Evolutionary conservation across 257 asterid species (phyloP).

Genomic region (Eustoma russellianum): DNA sequence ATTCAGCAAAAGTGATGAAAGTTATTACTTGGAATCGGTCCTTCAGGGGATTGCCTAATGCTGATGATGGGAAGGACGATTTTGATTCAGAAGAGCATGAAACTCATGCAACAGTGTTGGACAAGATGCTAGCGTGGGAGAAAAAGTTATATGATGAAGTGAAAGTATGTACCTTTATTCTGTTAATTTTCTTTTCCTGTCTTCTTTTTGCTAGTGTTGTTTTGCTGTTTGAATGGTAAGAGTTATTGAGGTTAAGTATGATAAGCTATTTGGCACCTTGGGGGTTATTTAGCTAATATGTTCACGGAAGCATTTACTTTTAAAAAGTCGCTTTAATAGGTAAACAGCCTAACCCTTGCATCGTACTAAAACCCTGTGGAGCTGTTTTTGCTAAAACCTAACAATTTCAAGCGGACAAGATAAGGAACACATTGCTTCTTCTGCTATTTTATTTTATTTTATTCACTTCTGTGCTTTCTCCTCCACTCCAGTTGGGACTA

Average conservation of each 20-base stretch:
- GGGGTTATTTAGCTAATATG: too few species aligned
- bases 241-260: neutral
- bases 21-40: conserved; percentile 98
- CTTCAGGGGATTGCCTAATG: conserved; percentile 49
- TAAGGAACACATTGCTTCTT: too few species aligned
- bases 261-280: neutral
- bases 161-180: conserved; percentile 41
- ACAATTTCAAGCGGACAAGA: too few species aligned
- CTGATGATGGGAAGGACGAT: conserved; percentile 61
- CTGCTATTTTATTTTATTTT: too few species aligned
- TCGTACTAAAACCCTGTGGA: too few species aligned
- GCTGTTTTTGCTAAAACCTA: too few species aligned
- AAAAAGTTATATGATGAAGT: conserved; percentile 98
- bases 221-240: neutral
- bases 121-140: conserved; percentile 99
- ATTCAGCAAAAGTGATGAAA: conserved; percentile 91
- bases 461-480: too few species aligned
- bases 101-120: conserved; percentile 95
- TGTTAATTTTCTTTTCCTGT: neutral
- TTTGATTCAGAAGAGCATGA: conserved; percentile 87
- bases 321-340: too few species aligned
- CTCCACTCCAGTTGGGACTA: too few species aligned
- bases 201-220: neutral
- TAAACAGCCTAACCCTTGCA: too few species aligned
- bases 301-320: too few species aligned